Percentiles rank a stretch among this genome's conserved stretches.
phyloP scores from a whole-genome alignment of 306 rosid species.

The Cicer chorassanicum region DNA sequence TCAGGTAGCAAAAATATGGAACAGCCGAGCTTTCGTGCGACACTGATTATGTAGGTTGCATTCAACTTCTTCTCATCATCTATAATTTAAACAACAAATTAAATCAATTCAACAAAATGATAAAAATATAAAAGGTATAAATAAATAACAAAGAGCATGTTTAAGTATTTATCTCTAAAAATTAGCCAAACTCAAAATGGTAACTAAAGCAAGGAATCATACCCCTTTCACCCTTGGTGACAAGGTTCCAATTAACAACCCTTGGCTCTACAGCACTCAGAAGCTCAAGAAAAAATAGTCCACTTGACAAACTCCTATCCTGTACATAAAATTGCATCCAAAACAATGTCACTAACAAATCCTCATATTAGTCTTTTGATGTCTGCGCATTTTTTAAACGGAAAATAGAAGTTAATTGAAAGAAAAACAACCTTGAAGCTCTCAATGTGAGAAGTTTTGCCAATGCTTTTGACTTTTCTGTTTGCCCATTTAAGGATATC shows the following conservation, averaged over 20 bases:
- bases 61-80: constrained; percentile 93
- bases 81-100: constrained; percentile 43
- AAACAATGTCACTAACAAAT: constrained; percentile 29
- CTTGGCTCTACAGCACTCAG: constrained; percentile 97
- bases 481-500: constrained; percentile 92
- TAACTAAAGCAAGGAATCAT: constrained; percentile 43
- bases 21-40: constrained; percentile 96
- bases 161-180: not conserved
- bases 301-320: constrained; percentile 88
- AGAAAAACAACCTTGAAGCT: constrained; percentile 74
- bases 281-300: constrained; percentile 91
- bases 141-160: too few species aligned
- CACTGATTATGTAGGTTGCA: constrained; percentile 92
- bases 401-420: not conserved
- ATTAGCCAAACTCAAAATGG: not conserved
- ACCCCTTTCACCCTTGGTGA: constrained; percentile 92
- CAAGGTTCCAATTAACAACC: constrained; percentile 98
- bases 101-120: constrained; percentile 34
- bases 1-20: constrained; percentile 93
- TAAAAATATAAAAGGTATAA: not conserved
- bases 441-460: constrained; percentile 76
- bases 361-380: constrained; percentile 2
- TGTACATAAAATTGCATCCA: constrained; percentile 43
- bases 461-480: constrained; percentile 76
- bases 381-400: not conserved